A percentile compares a stretch with the other conserved stretches of the same genome.
Evolutionary conservation across 768 basidiomycete genomes (phyloP).

Genomic region (Mycena metata): DNA sequence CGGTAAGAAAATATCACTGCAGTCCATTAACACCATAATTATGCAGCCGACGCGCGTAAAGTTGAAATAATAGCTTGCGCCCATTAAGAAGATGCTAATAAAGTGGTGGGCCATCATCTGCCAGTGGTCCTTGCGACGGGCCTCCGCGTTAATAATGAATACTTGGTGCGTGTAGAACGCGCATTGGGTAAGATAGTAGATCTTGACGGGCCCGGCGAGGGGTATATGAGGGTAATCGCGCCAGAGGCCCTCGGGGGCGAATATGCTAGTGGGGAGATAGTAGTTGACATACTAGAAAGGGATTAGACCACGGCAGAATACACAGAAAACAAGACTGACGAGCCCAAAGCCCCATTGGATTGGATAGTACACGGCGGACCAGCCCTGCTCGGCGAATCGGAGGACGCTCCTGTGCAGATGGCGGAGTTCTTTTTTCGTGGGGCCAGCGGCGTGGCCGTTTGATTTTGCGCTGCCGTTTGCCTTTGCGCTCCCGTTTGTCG

Average conservation of each 20-base stretch:
- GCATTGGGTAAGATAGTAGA: slow-evolving; percentile 89
- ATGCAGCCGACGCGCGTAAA: slow-evolving; percentile 91
- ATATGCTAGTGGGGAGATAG: slow-evolving; percentile 74
- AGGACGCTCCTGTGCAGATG: slow-evolving; percentile 79
- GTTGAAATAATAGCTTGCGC: slow-evolving; percentile 82
- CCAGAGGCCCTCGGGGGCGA: slow-evolving; percentile 81
- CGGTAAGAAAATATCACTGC: slow-evolving; percentile 92
- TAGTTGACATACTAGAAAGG: slow-evolving; percentile 80
- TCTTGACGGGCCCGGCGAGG: slow-evolving; percentile 85
- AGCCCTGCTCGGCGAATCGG: slow-evolving; percentile 96
- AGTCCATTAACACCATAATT: slow-evolving; percentile 94
- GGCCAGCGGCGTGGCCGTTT: slow-evolving; percentile 18
- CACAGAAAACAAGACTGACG: slow-evolving; percentile 63
- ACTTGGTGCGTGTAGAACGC: slow-evolving; percentile 95
- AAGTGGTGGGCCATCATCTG: slow-evolving; percentile 98
- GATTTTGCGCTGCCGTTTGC: slow-evolving; percentile 42
- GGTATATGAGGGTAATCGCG: slow-evolving; percentile 85
- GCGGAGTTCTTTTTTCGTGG: slow-evolving; percentile 62
- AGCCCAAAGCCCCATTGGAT: slow-evolving; percentile 83
- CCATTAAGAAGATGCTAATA: slow-evolving; percentile 86
- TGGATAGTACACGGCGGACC: slow-evolving; percentile 86
- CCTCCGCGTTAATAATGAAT: slow-evolving; percentile 93
- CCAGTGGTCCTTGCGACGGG: slow-evolving; percentile 89
- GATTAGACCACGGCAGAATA: slow-evolving; percentile 31
- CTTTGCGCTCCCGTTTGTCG: slow-evolving; percentile 48